phyloP scores from a whole-genome alignment of 78 protist species.

The Tieghemostelium lacteum region DNA sequence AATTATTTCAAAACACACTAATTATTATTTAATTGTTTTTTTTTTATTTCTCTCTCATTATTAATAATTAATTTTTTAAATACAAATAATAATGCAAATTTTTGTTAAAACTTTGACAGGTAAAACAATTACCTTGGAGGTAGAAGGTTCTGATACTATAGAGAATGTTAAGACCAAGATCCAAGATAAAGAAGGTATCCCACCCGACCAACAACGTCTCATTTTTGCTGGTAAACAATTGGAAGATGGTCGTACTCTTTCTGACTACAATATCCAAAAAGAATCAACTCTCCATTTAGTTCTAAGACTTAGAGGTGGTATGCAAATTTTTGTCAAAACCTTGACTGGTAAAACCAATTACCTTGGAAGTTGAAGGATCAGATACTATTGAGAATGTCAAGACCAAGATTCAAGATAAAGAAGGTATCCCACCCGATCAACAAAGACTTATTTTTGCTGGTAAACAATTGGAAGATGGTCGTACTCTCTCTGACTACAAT shows the following conservation, averaged over 20 bases:
- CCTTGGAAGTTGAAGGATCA: conserved; percentile 95
- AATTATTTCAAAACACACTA: no score
- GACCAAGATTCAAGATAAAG: conserved; percentile 98
- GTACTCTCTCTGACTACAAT: conserved; percentile 92
- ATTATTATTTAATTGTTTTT: no score
- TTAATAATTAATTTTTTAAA: no score
- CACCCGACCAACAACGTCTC: conserved; percentile 99
- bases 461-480: conserved; percentile 98
- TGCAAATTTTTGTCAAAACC: conserved; percentile 97
- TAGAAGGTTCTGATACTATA: conserved; percentile 94
- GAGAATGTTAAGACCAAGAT: conserved; percentile 98
- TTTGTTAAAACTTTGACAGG: conserved; percentile 98
- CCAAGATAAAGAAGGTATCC: conserved; percentile 98
- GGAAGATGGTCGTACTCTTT: conserved; percentile 94
- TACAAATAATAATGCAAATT: no score
- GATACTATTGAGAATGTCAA: conserved; percentile 98
- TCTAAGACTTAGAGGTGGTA: conserved; percentile 89
- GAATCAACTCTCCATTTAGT: conserved; percentile 93
- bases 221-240: conserved; percentile 99
- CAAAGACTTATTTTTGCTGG: conserved; percentile 99
- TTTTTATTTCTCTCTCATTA: no score
- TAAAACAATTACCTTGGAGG: conserved; percentile 98
- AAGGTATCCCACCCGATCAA: conserved; percentile 99
- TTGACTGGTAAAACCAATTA: conserved; percentile 98
- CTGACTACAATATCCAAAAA: conserved; percentile 94